Evolutionary conservation across 129 eudicot genomes (phyloP), one percentile per base, ranked within the genome.

Genomic region (Saposhnikovia divaricata): DNA sequence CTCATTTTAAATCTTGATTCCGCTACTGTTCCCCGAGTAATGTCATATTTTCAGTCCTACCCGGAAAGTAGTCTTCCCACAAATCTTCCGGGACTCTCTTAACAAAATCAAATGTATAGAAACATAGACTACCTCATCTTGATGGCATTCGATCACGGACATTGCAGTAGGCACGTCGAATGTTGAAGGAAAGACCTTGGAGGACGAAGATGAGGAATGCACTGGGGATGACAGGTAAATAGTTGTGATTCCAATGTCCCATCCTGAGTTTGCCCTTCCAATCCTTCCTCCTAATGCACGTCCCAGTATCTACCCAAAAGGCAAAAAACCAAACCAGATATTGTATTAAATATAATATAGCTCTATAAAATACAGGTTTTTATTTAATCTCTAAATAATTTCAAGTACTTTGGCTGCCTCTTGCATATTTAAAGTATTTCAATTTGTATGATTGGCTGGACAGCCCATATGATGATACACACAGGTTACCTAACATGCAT

Each of bases 211-310:
- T 1, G 73, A 68, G 43, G 8, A 4, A 66, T 10, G 39, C 39
- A 66, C 0, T 2, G 39, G 42, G 42, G 93, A 76, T 2, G 76
- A 72, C 2, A 93, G 45, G 40, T 89, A 85, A 28, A 93, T 77
- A 28, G 83, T 83, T 6, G 90, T 88, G 4, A 91, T 76, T 78
- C 98, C 98, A 27, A 93, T 90, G 82, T 93, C 98, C 98, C 98
- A 93, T 71, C 98, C 97, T 25, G 93, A 37, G 6, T 43, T 25
- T 16, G 97, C 88, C 25, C 97, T 88, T 11, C 85, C 87, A 7
- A 75, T 87, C 84, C 81, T 90, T 50, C 98, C 98, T 31, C 98
- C 98, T 44, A 93, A 71, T 19, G 98, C 81, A 34, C 98, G 97
- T 23, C 92, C 87, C 78, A 92, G 71, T 47, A 92, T 81, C 97